Percentiles rank a stretch among this genome's conserved stretches.
Evolutionary conservation across 23 red algal genomes (phyloP).

Genomic region (Agarophyton chilense): DNA sequence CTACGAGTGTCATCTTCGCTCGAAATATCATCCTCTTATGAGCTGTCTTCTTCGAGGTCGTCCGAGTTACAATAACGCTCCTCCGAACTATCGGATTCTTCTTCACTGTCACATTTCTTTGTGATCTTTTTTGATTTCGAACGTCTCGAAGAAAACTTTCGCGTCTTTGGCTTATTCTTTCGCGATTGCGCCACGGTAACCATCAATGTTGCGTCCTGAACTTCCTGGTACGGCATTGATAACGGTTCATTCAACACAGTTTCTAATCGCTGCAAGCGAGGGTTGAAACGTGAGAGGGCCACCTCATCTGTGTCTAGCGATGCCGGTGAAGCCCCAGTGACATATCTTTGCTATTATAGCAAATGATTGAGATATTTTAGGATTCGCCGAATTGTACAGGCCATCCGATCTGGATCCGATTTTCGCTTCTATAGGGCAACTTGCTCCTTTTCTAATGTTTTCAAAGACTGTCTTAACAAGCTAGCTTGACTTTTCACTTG

Average conservation of each 20-base stretch:
- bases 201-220: not conserved
- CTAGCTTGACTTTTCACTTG: no score
- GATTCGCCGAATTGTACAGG: not conserved
- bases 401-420: not conserved
- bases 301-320: no score
- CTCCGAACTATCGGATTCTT: no score
- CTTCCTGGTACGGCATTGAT: not conserved
- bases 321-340: not conserved
- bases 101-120: not conserved
- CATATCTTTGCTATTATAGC: not conserved
- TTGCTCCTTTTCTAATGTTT: not conserved
- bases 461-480: no score
- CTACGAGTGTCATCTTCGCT: no score
- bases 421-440: not conserved
- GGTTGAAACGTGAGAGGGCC: no score
- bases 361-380: not conserved
- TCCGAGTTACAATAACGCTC: no score
- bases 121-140: not conserved
- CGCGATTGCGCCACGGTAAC: not conserved
- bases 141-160: not conserved
- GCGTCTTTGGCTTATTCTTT: not conserved
- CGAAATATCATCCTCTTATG: no score
- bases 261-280: no score
- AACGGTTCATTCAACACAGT: not conserved
- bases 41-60: no score